Base-by-base conservation (phyloP, 805 yeast species). In the Candida glaebosa region DNA sequence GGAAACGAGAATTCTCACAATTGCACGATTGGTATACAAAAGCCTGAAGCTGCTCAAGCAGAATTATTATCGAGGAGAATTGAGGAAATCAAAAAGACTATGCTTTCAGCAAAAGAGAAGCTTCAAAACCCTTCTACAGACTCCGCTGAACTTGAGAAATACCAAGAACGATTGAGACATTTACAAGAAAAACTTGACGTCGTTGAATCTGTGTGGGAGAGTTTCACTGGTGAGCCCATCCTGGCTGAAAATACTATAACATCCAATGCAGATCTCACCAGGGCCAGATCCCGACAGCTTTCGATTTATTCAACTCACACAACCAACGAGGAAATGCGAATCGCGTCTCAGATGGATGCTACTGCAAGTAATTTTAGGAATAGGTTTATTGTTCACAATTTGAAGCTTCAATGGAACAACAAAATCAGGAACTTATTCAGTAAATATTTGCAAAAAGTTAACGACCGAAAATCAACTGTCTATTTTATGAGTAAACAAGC, bases 371-470 rank as follows among this genome's bases (percentile, higher is more conserved):
- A 47, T 40, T 84, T 78, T 60, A 75, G 74, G 44, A 89, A 90
- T 56, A 67, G 88, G 37, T 87, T 84, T 58, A 76, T 82, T 44
- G 64, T 87, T 17, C 89, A 88, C 50, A 79, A 83, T 42, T 71
- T 87, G 58, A 78, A 82, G 51, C 56, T 89, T 50, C 84, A 81
- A 50, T 89, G 96, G 96, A 83, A 85, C 58, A 81, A 84, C 45
- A 56, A 65, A 3, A 73, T 81, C 7, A 67, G 96, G 42, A 79
- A 88, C 52, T 65, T 77, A 9, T 63, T 87, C 34, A 74, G 77
- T 56, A 74, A 79, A 34, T 87, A 84, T 52, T 56, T 81, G 18
- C 63, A 68, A 10, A 66, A 65, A 37, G 58, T 73, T 5, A 58
- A 67, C 8, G 78, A 73, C 31, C 57, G 75, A 39, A 69, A 61